Evolutionary conservation across 495 filamentous ascomycete genomes (phyloP), one percentile per base, ranked within the genome.

Genomic region (Lophiostoma macrostomum): DNA sequence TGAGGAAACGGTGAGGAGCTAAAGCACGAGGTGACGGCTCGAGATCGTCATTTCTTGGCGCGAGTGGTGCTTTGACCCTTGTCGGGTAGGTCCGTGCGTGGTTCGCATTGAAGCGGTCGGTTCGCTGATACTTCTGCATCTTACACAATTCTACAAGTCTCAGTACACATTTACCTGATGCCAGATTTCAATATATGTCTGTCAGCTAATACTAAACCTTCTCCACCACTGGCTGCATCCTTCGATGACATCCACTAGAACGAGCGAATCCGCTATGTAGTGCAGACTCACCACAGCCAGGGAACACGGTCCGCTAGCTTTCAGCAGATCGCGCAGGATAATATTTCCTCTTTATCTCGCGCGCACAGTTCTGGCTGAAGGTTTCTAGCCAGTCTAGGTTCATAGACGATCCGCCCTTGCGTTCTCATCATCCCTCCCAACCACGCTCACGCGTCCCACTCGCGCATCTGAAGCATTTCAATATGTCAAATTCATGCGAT

Each of bases 371-470:
- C 20, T n/a, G 1, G 34, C 22, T n/a, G 2, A 8, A 32, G 5
- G n/a, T 10, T 10, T 42, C n/a, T 16, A 31, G 13, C 27, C 31
- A 29, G 6, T 32, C 27, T 8, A 16, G 7, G 7, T 16, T 46
- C 3, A 20, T 12, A 25, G 20, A 49, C 5, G 36, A 30, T 30
- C 6, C 48, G 5, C 51, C 51, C 40, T 54, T 54, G 24, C 51
- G 20, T 54, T 11, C 41, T 13, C 40, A 22, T 2, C 29, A 38
- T 54, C 51, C 51, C 41, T 47, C 31, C 41, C 51, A 28, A 47
- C 51, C 41, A 20, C 40, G 36, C 27, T 31, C 24, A 14, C 50
- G 20, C 40, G 49, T 32, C n/a, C 29, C 25, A 18, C 14, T 19
- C 24, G 19, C 35, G 35, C 47, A 13, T 18, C 23, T 24, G 11